A percentile compares a stretch with the other conserved stretches of the same genome.
phyloP scores from a whole-genome alignment of 2,329 filamentous ascomycete species.

The Mycosphaerella arachidis region DNA sequence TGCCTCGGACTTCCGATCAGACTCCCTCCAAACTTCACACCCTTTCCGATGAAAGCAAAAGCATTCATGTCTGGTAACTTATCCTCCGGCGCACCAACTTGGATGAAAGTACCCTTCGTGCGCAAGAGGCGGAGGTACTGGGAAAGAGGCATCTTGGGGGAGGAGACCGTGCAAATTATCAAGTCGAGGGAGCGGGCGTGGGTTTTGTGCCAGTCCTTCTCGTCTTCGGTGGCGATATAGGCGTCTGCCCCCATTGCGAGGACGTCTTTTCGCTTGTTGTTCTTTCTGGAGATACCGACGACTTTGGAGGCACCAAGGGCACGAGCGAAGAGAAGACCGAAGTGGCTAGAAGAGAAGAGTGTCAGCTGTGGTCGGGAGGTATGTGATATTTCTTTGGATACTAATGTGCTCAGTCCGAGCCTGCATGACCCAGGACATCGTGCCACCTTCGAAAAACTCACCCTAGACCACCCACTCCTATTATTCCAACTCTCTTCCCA shows the following conservation, averaged over 20 bases:
- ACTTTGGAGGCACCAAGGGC: slow-evolving; percentile 65
- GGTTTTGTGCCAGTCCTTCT: slow-evolving; percentile 57
- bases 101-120: slow-evolving; percentile 57
- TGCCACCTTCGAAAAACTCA: neutral
- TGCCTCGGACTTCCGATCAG: slow-evolving; percentile 53
- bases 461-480: slow-evolving; percentile 64
- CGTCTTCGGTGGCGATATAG: slow-evolving; percentile 55
- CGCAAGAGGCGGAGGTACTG: slow-evolving; percentile 59
- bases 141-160: slow-evolving; percentile 57
- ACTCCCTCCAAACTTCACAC: slow-evolving; percentile 43
- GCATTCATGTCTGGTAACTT: slow-evolving; percentile 51
- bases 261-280: slow-evolving; percentile 56
- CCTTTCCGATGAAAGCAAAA: slow-evolving; percentile 56
- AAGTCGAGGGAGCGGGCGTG: slow-evolving; percentile 53
- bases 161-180: slow-evolving; percentile 56
- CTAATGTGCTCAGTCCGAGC: too few relatives aligned
- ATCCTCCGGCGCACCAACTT: slow-evolving; percentile 61
- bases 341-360: slow-evolving; percentile 44
- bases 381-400: too few relatives aligned
- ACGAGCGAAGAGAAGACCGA: slow-evolving; percentile 66
- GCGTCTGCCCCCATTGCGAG: slow-evolving; percentile 57
- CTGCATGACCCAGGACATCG: too few relatives aligned
- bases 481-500: slow-evolving; percentile 65
- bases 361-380: neutral
- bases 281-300: slow-evolving; percentile 59